phyloP scores from a whole-genome alignment of 176 grass and related monocot genomes.

The Hsuehochloa calcarea region DNA sequence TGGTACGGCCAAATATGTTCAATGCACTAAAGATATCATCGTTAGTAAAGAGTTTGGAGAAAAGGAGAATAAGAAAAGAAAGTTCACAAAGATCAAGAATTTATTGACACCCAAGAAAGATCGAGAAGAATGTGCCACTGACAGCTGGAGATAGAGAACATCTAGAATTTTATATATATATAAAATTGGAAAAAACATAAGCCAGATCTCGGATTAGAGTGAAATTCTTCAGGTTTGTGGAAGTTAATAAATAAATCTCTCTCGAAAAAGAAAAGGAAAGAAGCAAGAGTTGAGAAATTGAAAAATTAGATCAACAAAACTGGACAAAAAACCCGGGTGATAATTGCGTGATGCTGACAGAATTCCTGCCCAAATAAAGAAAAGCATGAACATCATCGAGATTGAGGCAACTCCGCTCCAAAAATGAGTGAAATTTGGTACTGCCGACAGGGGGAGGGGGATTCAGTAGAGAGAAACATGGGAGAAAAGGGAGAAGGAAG shows the following conservation, averaged over 20 bases:
- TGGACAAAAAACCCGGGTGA: background rate
- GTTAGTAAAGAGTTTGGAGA: conserved; percentile 3
- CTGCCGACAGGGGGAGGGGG: conserved; percentile 33
- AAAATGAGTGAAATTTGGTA: conserved; percentile 16
- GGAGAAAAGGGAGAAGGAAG: background rate
- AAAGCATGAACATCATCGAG: conserved; percentile 21
- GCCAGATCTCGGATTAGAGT: conserved; percentile 21
- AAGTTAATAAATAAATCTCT: background rate
- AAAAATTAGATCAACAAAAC: conserved; percentile 20
- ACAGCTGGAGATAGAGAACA: conserved; percentile 24
- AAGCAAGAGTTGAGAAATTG: background rate
- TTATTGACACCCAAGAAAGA: conserved; percentile 27
- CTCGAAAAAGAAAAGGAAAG: background rate
- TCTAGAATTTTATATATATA: background rate
- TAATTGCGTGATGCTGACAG: conserved; percentile 41
- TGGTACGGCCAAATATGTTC: too few species aligned
- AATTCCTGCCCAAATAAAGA: conserved; percentile 40
- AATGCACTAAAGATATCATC: background rate
- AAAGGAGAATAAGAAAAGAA: conserved; percentile 14
- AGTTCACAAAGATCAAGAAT: conserved; percentile 20
- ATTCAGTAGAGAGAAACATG: background rate
- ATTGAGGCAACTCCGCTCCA: conserved; percentile 27
- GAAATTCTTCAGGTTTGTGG: background rate
- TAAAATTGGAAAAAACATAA: background rate
- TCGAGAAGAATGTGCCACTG: background rate